Percentiles rank a stretch among this genome's conserved stretches.
Conservation (phyloP, 768 basidiomycete species). For the Suillus weaverae region DNA sequence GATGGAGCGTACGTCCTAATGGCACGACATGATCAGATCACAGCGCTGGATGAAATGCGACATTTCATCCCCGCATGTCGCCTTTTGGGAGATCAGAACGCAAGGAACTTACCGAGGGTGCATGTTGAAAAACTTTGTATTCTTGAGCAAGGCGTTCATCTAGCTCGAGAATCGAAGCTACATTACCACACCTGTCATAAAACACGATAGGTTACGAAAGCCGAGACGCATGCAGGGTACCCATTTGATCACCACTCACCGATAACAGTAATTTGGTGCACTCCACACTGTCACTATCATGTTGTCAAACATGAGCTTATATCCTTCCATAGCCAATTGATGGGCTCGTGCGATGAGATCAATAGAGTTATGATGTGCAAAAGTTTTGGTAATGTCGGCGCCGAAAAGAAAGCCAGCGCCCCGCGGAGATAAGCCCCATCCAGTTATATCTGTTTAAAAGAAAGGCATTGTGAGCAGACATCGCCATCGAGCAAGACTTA, state of each 20-base stretch:
- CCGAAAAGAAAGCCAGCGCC: slow-evolving; percentile 97
- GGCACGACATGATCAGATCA: slow-evolving; percentile 7
- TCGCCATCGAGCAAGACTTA: slow-evolving; percentile 4
- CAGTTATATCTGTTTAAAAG: slow-evolving; percentile 66
- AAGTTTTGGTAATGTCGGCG: slow-evolving; percentile 84
- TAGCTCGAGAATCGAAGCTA: slow-evolving; percentile 90
- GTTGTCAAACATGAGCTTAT: slow-evolving; percentile 94
- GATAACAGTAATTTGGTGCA: slow-evolving; percentile 97
- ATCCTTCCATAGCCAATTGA: slow-evolving; percentile 97
- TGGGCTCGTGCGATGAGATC: slow-evolving; percentile 96
- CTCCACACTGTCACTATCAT: slow-evolving; percentile 98
- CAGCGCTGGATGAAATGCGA: slow-evolving; percentile 9
- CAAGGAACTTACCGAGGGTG: slow-evolving; percentile 65
- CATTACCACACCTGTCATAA: slow-evolving; percentile 81
- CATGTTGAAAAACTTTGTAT: slow-evolving; percentile 94
- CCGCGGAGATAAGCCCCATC: slow-evolving; percentile 97
- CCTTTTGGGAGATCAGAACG: slow-evolving; percentile 9
- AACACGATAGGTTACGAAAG: slow-evolving; percentile 19
- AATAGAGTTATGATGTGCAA: slow-evolving; percentile 88
- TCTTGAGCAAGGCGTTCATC: slow-evolving; percentile 92
- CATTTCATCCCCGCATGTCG: slow-evolving; percentile 12
- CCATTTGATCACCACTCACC: slow-evolving; percentile 50
- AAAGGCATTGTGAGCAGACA: slow-evolving; percentile 22
- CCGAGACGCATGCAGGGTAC: slow-evolving; percentile 16
- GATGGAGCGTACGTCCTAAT: slow-evolving; percentile 76